These are phyloP conservation scores for Saururus chinensis DNA, from an alignment of 164 flowering plant genomes.

Conservation along the genomic window DNA sequence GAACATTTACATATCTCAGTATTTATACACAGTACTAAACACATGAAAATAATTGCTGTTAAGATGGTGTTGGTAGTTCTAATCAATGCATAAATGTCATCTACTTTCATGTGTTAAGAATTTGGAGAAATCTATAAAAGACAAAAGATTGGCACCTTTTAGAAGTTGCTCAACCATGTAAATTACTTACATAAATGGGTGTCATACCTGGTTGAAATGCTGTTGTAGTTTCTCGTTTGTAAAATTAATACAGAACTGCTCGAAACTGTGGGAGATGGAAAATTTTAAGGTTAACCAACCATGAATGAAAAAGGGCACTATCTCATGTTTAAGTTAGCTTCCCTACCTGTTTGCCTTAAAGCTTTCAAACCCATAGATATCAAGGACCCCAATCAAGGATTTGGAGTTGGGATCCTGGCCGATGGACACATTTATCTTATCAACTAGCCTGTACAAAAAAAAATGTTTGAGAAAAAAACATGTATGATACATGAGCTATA, in stretches of 20 bases:
- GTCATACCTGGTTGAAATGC: constrained; percentile 89
- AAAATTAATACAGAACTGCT: constrained; percentile 91
- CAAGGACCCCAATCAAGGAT: constrained; percentile 82
- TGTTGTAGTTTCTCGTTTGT: constrained; percentile 98
- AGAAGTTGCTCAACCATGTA: constrained; percentile 1
- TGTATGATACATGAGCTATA: neutral
- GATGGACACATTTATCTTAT: constrained; percentile 77
- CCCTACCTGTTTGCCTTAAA: constrained; percentile 74
- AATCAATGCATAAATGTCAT: neutral
- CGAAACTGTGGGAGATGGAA: constrained; percentile 52
- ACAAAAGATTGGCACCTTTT: constrained; percentile 1
- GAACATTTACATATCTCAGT: neutral
- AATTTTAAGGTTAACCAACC: neutral
- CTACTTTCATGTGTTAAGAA: neutral
- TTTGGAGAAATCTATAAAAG: neutral
- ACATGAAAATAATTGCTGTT: neutral
- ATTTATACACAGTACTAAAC: neutral
- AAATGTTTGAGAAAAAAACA: neutral
- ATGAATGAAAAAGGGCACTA: neutral
- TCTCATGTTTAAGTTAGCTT: constrained; percentile 2
- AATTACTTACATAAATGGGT: neutral
- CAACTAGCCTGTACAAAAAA: constrained; percentile 60
- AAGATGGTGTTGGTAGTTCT: neutral
- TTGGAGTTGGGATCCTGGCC: constrained; percentile 86
- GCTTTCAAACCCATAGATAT: constrained; percentile 97